Evolutionary conservation across 1,284 basidiomycete genomes (phyloP).

Genomic region (Phellinidium pouzarii): DNA sequence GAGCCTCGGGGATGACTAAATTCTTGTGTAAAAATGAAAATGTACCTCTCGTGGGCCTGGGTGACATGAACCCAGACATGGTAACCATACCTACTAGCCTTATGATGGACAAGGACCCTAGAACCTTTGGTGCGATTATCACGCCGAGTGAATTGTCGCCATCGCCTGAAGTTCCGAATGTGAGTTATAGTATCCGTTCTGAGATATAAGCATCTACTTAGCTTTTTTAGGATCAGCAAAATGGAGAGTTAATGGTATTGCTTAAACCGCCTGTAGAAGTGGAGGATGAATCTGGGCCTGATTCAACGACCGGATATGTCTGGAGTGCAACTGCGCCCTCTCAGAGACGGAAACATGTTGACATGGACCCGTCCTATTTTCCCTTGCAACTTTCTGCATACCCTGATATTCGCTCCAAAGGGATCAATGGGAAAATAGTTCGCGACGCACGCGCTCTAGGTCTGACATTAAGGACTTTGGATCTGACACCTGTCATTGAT

Average conservation of each 20-base stretch:
- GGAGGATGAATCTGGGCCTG: constrained; percentile 35
- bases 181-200: constrained; percentile 2
- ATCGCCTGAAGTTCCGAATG: not conserved
- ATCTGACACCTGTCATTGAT: constrained; percentile 91
- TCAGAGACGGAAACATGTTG: constrained; percentile 78
- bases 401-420: constrained; percentile 40
- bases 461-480: constrained; percentile 64
- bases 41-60: constrained; percentile 74
- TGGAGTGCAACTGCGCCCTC: constrained; percentile 83
- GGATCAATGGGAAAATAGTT: constrained; percentile 38
- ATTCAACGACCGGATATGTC: constrained; percentile 73
- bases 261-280: constrained; percentile 23
- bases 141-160: constrained; percentile 25
- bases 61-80: constrained; percentile 76
- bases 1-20: constrained; percentile 85
- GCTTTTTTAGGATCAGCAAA: not conserved
- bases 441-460: constrained; percentile 49
- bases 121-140: constrained; percentile 24
- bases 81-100: constrained; percentile 65
- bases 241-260: constrained; percentile 18
- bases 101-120: constrained; percentile 59
- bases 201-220: not conserved
- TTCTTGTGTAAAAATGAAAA: constrained; percentile 92
- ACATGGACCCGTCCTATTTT: constrained; percentile 83
- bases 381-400: constrained; percentile 84